Percentiles rank a stretch among this genome's conserved stretches.
phyloP scores from a whole-genome alignment of 306 rosid species.

The Acmispon strigosus region DNA sequence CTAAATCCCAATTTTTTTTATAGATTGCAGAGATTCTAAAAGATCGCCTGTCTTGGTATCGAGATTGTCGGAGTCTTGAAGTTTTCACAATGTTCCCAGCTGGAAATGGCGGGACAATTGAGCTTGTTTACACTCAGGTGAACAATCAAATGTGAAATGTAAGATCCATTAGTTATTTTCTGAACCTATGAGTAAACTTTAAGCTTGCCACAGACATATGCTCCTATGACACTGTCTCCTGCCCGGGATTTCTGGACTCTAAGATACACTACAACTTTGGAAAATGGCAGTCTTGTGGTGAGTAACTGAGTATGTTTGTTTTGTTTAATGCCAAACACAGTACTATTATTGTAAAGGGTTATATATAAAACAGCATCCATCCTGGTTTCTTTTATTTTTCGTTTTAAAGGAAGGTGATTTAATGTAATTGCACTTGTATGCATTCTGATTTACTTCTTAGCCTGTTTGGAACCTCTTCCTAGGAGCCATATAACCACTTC shows the following conservation, averaged over 20 bases:
- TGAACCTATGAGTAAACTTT: background rate
- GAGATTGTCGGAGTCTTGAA: conserved; percentile 95
- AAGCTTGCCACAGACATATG: conserved; percentile 56
- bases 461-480: too few species aligned
- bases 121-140: conserved; percentile 97
- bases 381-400: background rate
- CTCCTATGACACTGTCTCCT: conserved; percentile 93
- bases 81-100: conserved; percentile 93
- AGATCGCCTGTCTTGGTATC: conserved; percentile 95
- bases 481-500: too few species aligned
- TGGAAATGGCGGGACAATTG: conserved; percentile 93
- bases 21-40: conserved; percentile 96
- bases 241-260: conserved; percentile 99
- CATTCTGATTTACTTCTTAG: background rate
- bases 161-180: background rate
- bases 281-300: conserved; percentile 93
- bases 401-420: background rate
- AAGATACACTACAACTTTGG: conserved; percentile 87
- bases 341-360: background rate
- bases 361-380: background rate
- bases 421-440: background rate
- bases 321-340: background rate
- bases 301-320: conserved; percentile 44
- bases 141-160: background rate
- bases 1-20: background rate